Base-by-base conservation (phyloP, 192 early-diverging fungal species). In the Coemansia sp. region DNA sequence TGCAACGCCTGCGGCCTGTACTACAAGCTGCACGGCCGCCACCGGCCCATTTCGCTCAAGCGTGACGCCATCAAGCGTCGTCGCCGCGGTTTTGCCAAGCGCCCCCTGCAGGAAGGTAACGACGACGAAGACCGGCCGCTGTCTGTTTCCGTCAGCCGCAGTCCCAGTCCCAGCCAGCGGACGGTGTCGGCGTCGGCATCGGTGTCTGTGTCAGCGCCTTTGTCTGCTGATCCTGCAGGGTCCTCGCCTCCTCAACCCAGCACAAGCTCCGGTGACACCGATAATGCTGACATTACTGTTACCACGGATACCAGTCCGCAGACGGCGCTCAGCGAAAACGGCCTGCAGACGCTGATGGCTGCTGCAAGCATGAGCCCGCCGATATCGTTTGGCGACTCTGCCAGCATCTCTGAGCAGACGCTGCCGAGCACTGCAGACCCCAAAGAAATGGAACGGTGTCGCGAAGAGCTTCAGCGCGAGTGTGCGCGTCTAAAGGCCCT, bases 1-100 rank as follows among this genome's bases (percentile, higher is more conserved):
- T 95, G 93, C 81, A 95, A 95, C 66, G 93, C 93, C 22, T 96
- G 94, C 67, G 95, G 95, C 6, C 73, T 96, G 39, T 96, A 96
- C 71, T 93, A 86, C 71, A 89, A 87, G 54, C 81, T 94, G 51
- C 92, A 95, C 59, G 82, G 81, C 69, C 73, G 81, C 18, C 87
- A 90, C 42, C 82, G 93, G 9, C 93, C 93, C n/a, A 82, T 89
- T 34, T 86, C 81, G 13, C 80, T 92, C 73, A 88, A 89, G 66
- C 80, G 86, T n/a, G 80, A 81, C 9, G 83, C 88, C 17, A 89
- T 91, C 65, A 85, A 87, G 64, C 79, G 91, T 4, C 76, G 88
- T 19, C 86, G 87, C 39, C 80, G 90, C 19, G 83, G 86, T 8
- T 44, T 64, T 37, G 43, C 55, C 7, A 25, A 48, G 33, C 63